phyloP scores from a whole-genome alignment of 1,284 basidiomycete species.

The Moesziomyces antarcticus region DNA sequence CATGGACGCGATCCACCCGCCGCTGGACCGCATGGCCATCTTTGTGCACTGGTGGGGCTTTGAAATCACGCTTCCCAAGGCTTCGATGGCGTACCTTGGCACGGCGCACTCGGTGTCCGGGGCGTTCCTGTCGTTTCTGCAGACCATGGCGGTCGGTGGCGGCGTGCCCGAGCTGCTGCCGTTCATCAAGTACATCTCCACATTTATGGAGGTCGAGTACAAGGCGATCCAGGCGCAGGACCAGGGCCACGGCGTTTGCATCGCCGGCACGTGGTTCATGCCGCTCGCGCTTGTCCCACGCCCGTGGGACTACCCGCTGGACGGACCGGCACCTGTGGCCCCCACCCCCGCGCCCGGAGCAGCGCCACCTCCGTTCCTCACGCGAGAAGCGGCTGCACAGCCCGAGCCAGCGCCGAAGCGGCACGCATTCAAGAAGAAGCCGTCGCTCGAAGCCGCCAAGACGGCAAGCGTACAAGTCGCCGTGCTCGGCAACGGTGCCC shows the following conservation, averaged over 20 bases:
- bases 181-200: constrained; percentile 61
- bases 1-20: constrained; percentile 52
- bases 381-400: neutral
- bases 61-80: constrained; percentile 58
- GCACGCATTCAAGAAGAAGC: constrained; percentile 28
- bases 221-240: constrained; percentile 57
- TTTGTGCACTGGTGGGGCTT: constrained; percentile 66
- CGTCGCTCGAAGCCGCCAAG: neutral
- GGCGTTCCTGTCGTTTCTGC: constrained; percentile 55
- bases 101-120: constrained; percentile 60
- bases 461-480: constrained; percentile 2
- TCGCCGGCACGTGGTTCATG: constrained; percentile 62
- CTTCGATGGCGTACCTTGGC: constrained; percentile 55
- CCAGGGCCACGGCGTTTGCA: constrained; percentile 51
- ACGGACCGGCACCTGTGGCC: constrained; percentile 8
- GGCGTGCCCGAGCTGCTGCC: constrained; percentile 61
- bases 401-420: constrained; percentile 3
- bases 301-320: constrained; percentile 50
- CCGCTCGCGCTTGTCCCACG: constrained; percentile 50
- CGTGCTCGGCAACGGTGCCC: neutral
- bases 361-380: neutral
- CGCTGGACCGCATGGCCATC: constrained; percentile 61
- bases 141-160: constrained; percentile 57
- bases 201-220: constrained; percentile 62
- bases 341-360: neutral